Base-by-base conservation (phyloP, 371 early-diverging fungal species). In the Mortierella sp. region DNA sequence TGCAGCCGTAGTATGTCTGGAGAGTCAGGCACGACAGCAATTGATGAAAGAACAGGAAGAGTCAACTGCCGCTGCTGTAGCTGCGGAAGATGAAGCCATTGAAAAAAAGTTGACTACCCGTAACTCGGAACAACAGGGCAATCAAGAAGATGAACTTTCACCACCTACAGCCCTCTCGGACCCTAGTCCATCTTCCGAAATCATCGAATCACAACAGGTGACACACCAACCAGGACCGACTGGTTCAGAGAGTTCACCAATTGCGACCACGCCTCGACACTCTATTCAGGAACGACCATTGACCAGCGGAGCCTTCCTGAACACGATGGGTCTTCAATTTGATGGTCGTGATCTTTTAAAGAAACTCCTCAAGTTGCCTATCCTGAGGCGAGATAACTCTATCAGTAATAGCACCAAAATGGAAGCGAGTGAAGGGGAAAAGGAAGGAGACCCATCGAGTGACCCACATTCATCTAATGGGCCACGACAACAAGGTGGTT, bases 1-100 rank as follows among this genome's bases (percentile, higher is more conserved):
- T 15, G 56, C 51, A 7, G 53, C 48, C 4, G 15, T 72, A 4
- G 28, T 72, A 4, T 66, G 58, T 43, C 30, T 72, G 46, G 67
- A 67, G 53, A 56, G 55, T 2, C 50, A 45, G 7, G 15, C 51
- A 2, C 50, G 21, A 50, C 50, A 14, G 50, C 50, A 50, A 50
- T 23, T 53, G 12, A 53, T 23, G 53, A 26, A 53, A 23, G 53
- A 53, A 4, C n/a, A 50, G 50, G 53, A 53, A 26, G 53, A 53
- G 53, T 19, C 21, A 9, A 53, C 9, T 1, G 12, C 53, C 7
- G 9, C 9, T 19, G 53, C 53, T 53, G 53, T 9, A 4, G 21
- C 23, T 1, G 23, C 23, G 21, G 26, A 23, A 23, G 53, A 53
- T 21, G 26, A 19, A 21, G 18, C 53, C 23, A 12, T 16, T 16